Evolutionary conservation across 176 grass and related monocot genomes (phyloP), one percentile per base, ranked within the genome.

Genomic region (Elymus sibiricus): DNA sequence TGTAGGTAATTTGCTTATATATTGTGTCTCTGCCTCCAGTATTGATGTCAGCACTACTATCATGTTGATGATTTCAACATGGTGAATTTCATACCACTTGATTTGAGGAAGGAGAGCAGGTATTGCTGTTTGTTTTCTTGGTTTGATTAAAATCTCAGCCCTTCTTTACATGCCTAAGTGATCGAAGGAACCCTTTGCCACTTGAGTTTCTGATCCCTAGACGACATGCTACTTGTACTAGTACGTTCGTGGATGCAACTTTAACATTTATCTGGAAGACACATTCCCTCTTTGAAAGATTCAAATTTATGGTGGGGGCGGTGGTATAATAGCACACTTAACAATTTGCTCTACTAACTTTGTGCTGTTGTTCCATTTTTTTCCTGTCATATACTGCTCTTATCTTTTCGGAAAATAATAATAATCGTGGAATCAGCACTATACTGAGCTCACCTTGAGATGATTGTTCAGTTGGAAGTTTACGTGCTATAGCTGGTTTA

Each of bases 1-100:
- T 44, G 0, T 70, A 7, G 32, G 24, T 47, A 26, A 42, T 70
- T 39, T 71, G n/a, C 64, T 60, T 3, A 73, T 1, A 59, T 39
- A 14, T 24, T 7, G 8, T 76, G 27, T 59, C 6, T 12, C 32
- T 17, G 15, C 46, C 46, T 80, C 37, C 10, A 88, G 9, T 81
- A 71, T 42, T 91, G 75, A 88, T 81, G 4, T 63, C 53, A 60
- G 2, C 84, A 32, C 44, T 87, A 39, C 21, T 59, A 66, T 83
- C 46, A 11, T 89, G 92, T 97, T 85, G 94, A 94, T 83, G 94
- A 97, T 78, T 94, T 85, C 85, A 97, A 74, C 72, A 97, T 97
- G 94, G 94, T 94, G 88, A 97, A 87, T 87, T 97, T 94, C 85
- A 66, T 97, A 66, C 90, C 94, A 44, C 92, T n/a, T n/a, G n/a